Evolutionary conservation across 169 alveolate species (phyloP), one percentile per base, ranked within the genome.

Genomic region (Babesia bigemina): DNA sequence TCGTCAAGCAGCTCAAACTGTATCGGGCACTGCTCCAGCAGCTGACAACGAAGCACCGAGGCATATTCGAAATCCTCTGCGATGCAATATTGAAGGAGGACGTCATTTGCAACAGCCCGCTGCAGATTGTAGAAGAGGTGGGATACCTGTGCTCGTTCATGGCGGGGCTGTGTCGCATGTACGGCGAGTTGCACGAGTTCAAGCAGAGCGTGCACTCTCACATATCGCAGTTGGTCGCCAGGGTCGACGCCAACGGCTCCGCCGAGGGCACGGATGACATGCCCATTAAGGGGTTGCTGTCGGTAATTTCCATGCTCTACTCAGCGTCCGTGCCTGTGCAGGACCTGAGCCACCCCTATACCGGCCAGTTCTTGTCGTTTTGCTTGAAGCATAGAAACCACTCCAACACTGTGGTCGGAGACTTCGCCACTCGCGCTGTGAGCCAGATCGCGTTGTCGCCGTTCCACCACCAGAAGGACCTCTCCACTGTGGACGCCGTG

Each of bases 1-100:
- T 77, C 6, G 85, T 81, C 26, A 81, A 81, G 55, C 83, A 73
- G 74, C 73, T 81, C 57, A 81, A 73, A 58, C 53, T 81, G 42
- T 73, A 55, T 57, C 77, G 63, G 75, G 84, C 84, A 16, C 55
- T 81, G 26, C 56, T 81, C 17, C 88, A 81, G 52, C 83, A 81
- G 57, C 49, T 75, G n/a, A 60, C 70, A 8, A 63, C 70, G 17
- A 29, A 39, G 33, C 50, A 33, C 4, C 28, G 47, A 3, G 29
- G 11, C 36, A 33, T 63, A 11, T 49, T 56, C n/a, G 66, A 67
- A 7, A 67, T 21, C 19, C 73, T 63, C 4, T 53, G 71, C 47
- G 39, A 52, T 24, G 63, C 49, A 1, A 44, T 52, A 0, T 57
- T 73, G 36, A 81, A 21, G 36, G 75, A 75, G 29, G 39, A 11